A percentile compares a stretch with the other conserved stretches of the same genome.
phyloP scores from a whole-genome alignment of 108 stramenopile genomes.

The Stephanodiscus minutulus region DNA sequence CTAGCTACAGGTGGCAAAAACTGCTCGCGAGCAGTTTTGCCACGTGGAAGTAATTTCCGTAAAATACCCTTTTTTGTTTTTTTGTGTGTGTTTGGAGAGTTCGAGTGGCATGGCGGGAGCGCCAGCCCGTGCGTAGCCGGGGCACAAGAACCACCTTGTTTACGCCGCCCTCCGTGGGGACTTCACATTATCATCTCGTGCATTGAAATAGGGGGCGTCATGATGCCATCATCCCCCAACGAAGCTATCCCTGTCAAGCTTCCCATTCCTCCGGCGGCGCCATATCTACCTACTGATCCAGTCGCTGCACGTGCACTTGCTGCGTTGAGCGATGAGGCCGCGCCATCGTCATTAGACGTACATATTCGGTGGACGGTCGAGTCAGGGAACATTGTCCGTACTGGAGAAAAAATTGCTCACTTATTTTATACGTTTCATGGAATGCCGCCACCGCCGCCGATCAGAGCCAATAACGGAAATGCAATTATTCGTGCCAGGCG shows the following conservation, averaged over 20 bases:
- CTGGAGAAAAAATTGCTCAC: constrained; percentile 29
- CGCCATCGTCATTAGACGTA: constrained; percentile 17
- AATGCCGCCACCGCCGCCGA: neutral
- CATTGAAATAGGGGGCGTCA: neutral
- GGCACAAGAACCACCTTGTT: no score
- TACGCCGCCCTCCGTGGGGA: no score
- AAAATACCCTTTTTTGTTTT: no score
- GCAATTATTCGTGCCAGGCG: neutral
- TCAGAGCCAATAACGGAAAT: neutral
- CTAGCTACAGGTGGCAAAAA: no score
- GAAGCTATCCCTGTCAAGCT: constrained; percentile 16
- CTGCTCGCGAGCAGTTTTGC: no score
- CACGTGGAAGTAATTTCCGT: no score
- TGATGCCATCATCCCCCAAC: constrained; percentile 1
- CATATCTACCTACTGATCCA: neutral
- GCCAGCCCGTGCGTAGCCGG: no score
- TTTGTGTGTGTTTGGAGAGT: no score
- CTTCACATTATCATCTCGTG: neutral
- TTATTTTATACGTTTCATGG: constrained; percentile 15
- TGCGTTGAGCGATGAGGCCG: constrained; percentile 5
- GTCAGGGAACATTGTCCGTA: constrained; percentile 23
- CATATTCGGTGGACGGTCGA: constrained; percentile 26
- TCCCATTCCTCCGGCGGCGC: constrained; percentile 13
- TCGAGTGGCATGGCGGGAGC: no score
- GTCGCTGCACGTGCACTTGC: neutral